Base-by-base conservation (phyloP, 192 early-diverging fungal species). In the Backusella psychrophila region DNA sequence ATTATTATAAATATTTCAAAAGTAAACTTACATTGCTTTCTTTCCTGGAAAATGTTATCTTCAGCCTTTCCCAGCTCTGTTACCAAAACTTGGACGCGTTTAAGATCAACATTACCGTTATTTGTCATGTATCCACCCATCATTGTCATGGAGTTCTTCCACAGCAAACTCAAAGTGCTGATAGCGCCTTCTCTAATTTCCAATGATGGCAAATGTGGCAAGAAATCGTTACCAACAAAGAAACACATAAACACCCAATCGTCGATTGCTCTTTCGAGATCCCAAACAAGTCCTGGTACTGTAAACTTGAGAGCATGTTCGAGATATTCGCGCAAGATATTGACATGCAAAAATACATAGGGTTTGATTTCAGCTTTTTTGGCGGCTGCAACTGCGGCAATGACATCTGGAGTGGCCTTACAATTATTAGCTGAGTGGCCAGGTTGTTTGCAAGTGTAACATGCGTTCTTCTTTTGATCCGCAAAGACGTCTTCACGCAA, bases 221-320 rank as follows among this genome's bases (percentile, higher is more conserved):
- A 85, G 76, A 98, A 98, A 82, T 99, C 98, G 81, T 99, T 99
- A 66, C 98, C 98, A 19, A 99, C 96, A 86, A 99, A 99, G 85
- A 97, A 98, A 76, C 92, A 94, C 83, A 99, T 77, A 72, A 99
- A 91, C 56, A 98, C 95, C 91, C 97, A 98, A 82, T 99, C 98
- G 77, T 99, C 98, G 79, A 99, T 92, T 17, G 98, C 92, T 1
- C 91, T 79, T 78, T 99, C 97, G 26, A 99, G 77, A 73, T 97
- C 91, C 82, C 93, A 98, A 6, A 88, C 80, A 72, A 96, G 96
- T 2, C 92, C 82, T 23, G 95, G 82, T 4, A 84, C 80, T 7
- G 85, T 74, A 7, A 95, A 81, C 68, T 87, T 87, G 31, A 99
- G 93, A 52, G 97, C 96, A 39, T 88, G 76, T 73, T 94, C 91